Conservation (phyloP, 768 basidiomycete genomes). For the Macrolepiota albuminosa region DNA sequence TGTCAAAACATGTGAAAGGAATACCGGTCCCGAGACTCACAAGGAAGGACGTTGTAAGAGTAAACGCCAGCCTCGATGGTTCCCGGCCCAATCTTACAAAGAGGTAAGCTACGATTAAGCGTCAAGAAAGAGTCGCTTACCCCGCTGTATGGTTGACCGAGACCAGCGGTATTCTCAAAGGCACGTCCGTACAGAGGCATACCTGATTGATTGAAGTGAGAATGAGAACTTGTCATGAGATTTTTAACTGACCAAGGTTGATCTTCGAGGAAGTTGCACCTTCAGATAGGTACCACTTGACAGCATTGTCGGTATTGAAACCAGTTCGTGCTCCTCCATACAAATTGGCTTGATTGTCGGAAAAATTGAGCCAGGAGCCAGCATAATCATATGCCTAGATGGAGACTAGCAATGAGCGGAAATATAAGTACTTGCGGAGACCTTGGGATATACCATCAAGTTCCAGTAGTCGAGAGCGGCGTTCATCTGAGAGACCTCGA, state of each 20-base stretch:
- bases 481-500: constrained; percentile 62
- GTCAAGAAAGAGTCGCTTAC: constrained; percentile 28
- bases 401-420: neutral
- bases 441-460: constrained; percentile 52
- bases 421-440: neutral
- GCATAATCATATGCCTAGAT: constrained; percentile 69
- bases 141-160: constrained; percentile 66
- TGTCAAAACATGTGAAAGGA: neutral
- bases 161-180: constrained; percentile 64
- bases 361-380: constrained; percentile 67
- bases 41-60: constrained; percentile 70
- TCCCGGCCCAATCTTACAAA: constrained; percentile 59
- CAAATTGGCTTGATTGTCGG: constrained; percentile 57
- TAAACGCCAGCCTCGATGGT: constrained; percentile 69
- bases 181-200: constrained; percentile 80
- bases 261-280: constrained; percentile 68
- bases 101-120: neutral
- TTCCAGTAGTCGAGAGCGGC: constrained; percentile 72
- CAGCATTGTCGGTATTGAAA: constrained; percentile 63
- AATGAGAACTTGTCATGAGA: neutral
- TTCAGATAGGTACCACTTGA: constrained; percentile 52
- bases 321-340: constrained; percentile 60
- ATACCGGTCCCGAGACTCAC: constrained; percentile 21
- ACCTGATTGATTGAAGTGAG: constrained; percentile 31
- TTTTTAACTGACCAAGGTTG: constrained; percentile 44